A percentile compares a stretch with the other conserved stretches of the same genome.
Conservation (phyloP, 2,329 filamentous ascomycete genomes). For the Colletotrichum paranaense region DNA sequence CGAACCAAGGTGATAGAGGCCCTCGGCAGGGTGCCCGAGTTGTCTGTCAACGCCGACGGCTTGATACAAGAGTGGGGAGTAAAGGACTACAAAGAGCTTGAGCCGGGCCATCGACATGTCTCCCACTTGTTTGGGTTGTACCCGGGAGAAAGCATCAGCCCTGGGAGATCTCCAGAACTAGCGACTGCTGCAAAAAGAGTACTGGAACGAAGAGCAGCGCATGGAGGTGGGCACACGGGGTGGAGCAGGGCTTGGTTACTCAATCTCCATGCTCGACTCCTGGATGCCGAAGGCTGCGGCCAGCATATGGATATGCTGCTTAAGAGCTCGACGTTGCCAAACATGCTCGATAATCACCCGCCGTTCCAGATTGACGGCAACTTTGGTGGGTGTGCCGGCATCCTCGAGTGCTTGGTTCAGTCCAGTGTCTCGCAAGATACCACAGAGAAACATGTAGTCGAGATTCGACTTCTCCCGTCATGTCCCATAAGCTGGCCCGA, state of each 20-base stretch:
- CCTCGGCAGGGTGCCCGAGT: conserved; percentile 36
- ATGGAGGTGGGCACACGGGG: conserved; percentile 58
- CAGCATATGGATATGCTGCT: conserved; percentile 33
- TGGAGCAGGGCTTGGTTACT: conserved; percentile 62
- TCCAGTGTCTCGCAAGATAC: neutral
- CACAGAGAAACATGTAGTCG: neutral
- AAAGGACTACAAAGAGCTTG: conserved; percentile 50
- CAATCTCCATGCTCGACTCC: conserved; percentile 57
- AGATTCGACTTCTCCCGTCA: conserved; percentile 23
- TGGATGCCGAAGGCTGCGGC: conserved; percentile 44
- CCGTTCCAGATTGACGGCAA: conserved; percentile 64
- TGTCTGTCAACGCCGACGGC: conserved; percentile 40
- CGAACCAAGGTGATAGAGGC: conserved; percentile 6
- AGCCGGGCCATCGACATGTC: conserved; percentile 62
- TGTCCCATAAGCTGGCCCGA: conserved; percentile 20
- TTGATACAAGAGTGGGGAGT: conserved; percentile 58
- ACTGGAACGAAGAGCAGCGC: conserved; percentile 42
- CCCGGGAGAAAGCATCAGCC: conserved; percentile 48
- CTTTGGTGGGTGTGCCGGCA: conserved; percentile 56
- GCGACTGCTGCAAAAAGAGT: conserved; percentile 43
- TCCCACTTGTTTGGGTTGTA: conserved; percentile 62
- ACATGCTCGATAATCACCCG: conserved; percentile 40
- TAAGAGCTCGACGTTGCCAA: conserved; percentile 24
- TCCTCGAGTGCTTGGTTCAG: conserved; percentile 39
- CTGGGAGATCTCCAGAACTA: conserved; percentile 34